These are phyloP conservation scores for Zymoseptoria ardabiliae DNA, from an alignment of 2,329 filamentous ascomycete species.

Conservation along the genomic window DNA sequence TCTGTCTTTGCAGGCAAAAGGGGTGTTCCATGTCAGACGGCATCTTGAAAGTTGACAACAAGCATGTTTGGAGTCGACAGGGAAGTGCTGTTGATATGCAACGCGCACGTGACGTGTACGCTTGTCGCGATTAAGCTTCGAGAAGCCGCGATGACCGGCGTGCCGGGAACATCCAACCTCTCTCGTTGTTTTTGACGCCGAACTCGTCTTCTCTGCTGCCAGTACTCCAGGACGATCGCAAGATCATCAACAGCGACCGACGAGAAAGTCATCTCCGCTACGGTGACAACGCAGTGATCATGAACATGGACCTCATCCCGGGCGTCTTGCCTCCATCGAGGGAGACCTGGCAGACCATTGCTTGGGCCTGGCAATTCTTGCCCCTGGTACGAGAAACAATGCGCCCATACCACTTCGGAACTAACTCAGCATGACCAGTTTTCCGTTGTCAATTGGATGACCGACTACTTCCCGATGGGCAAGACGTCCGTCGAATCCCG, in stretches of 20 bases:
- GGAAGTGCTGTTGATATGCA: neutral
- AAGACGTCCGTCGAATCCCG: constrained; percentile 72
- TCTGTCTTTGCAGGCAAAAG: neutral
- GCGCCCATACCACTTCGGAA: constrained; percentile 2
- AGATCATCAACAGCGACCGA: neutral
- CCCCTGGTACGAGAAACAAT: constrained; percentile 36
- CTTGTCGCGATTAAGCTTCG: neutral
- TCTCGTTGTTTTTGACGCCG: neutral
- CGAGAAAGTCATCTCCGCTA: neutral
- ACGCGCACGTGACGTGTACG: neutral
- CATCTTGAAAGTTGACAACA: neutral
- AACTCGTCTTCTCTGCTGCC: neutral
- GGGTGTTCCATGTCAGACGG: neutral
- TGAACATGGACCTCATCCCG: constrained; percentile 37
- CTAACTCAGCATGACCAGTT: constrained; percentile 45
- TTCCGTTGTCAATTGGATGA: constrained; percentile 64
- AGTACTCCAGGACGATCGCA: neutral
- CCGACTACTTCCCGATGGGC: constrained; percentile 81
- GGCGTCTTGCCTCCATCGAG: constrained; percentile 43
- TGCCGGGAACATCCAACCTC: neutral
- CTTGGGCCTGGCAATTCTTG: constrained; percentile 43
- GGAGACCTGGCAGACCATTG: constrained; percentile 43
- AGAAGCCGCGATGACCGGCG: neutral
- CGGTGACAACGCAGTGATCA: neutral
- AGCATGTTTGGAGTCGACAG: neutral